Conservation (phyloP, 1,284 basidiomycete genomes). For the Inonotus hispidus region DNA sequence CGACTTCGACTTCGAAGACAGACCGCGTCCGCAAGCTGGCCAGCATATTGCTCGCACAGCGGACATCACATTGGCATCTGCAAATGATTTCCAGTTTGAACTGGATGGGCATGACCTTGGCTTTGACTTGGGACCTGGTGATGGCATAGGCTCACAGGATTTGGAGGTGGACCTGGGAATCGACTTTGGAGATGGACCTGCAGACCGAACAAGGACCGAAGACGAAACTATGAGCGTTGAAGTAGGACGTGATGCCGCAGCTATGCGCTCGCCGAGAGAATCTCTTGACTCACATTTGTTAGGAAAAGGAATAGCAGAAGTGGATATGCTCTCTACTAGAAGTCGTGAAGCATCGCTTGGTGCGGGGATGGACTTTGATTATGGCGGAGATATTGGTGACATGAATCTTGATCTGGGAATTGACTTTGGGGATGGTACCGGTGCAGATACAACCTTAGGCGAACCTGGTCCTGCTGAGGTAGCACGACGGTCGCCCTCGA, state of each 20-base stretch:
- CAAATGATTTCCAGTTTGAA: conserved; percentile 57
- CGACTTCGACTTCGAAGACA: conserved; percentile 71
- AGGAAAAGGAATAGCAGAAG: conserved; percentile 41
- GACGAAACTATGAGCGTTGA: conserved; percentile 61
- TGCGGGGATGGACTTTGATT: conserved; percentile 55
- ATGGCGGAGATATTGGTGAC: conserved; percentile 42
- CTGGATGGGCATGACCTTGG: conserved; percentile 51
- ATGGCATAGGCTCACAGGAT: conserved; percentile 84
- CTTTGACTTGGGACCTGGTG: conserved; percentile 69
- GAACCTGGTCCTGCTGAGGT: conserved; percentile 33
- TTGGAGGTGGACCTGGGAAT: conserved; percentile 71
- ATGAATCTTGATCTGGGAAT: conserved; percentile 69
- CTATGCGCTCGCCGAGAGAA: conserved; percentile 39
- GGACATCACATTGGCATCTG: conserved; percentile 77
- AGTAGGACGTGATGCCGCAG: conserved; percentile 65
- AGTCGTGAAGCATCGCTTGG: conserved; percentile 61
- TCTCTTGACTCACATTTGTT: conserved; percentile 59
- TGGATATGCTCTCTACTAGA: conserved; percentile 56
- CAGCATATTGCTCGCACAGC: conserved; percentile 78
- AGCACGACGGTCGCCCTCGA: conserved; percentile 52
- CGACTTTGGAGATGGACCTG: conserved; percentile 56
- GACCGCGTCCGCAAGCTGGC: conserved; percentile 59
- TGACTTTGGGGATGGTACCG: conserved; percentile 53
- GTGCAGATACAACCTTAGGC: conserved; percentile 27
- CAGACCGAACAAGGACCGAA: conserved; percentile 32